A percentile compares a stretch with the other conserved stretches of the same genome.
Conservation (phyloP, 352 stramenopile genomes). For the Pseudoperonospora humuli region DNA sequence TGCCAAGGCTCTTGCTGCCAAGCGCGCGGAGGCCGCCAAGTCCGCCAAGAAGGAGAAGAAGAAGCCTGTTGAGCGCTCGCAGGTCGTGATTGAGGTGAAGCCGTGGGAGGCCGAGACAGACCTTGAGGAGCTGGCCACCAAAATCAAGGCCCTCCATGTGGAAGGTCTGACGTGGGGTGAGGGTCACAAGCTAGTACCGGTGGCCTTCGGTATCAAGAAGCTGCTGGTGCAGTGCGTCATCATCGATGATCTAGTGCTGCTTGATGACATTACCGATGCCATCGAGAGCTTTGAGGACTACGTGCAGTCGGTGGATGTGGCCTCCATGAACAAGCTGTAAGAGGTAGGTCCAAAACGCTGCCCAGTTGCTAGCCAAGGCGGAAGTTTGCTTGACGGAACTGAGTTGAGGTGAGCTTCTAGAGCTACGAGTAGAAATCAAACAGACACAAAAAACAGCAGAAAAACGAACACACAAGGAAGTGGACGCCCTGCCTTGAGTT, state of each 20-base stretch:
- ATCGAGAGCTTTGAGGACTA: constrained; percentile 81
- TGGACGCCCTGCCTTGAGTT: constrained; percentile 8
- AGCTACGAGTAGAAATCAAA: constrained; percentile 26
- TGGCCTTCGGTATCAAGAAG: constrained; percentile 86
- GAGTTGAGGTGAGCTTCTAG: constrained; percentile 6
- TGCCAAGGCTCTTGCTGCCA: constrained; percentile 40
- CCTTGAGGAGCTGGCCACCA: constrained; percentile 57
- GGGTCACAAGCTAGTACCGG: constrained; percentile 71
- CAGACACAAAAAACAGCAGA: constrained; percentile 22
- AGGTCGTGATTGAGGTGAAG: constrained; percentile 61
- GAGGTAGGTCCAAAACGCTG: constrained; percentile 50
- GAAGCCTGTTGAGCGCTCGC: constrained; percentile 52
- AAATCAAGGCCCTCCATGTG: constrained; percentile 68
- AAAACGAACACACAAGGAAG: constrained; percentile 10
- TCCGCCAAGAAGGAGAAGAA: constrained; percentile 60
- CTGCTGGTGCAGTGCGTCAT: constrained; percentile 78
- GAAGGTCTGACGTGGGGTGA: constrained; percentile 74
- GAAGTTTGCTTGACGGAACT: constrained; percentile 5
- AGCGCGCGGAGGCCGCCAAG: constrained; percentile 46
- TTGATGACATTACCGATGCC: constrained; percentile 77
- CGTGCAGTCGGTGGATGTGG: constrained; percentile 78
- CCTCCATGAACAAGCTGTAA: constrained; percentile 84
- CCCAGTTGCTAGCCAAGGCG: constrained; percentile 4
- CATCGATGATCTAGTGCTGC: constrained; percentile 68
- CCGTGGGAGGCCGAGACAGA: constrained; percentile 76